Evolutionary conservation across 164 flowering plant genomes (phyloP), one percentile per base, ranked within the genome.

Genomic region (Aristolochia californica): DNA sequence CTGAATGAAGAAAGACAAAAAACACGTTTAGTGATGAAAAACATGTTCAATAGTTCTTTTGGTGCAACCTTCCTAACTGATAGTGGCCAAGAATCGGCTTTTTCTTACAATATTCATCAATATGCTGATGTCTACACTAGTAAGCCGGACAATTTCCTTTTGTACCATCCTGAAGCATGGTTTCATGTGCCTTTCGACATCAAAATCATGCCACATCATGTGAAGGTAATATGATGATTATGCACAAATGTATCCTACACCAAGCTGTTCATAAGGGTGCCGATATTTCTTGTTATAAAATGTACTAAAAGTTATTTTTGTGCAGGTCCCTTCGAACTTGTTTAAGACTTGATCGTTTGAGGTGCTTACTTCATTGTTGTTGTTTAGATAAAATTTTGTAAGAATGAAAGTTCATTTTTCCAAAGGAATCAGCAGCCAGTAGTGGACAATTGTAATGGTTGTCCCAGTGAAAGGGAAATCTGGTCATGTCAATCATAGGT

Each of bases 91-190:
- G 99, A 93, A 76, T 93, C 96, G 48, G 85, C 96, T 57, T 93
- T 93, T 73, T 83, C 97, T 1, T 89, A 85, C 78, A 79, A 85
- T 64, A 93, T 89, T 57, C 98, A 93, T 73, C 95, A 78, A 55
- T 93, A 87, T 69, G 97, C 98, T 48, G 96, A 93, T 77, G 94
- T 89, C 2, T 93, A 93, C 63, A 93, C 97, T 61, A 89, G 97
- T 68, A 89, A 89, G 70, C 91, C 91, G 18, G 96, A 84, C 68
- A 93, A 89, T 70, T 87, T 93, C 63, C 57, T 89, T 74, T 66
- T 78, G 50, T 76, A 87, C 72, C 77, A 79, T 51, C 80, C 88
- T 7, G 94, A 89, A 62, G 91, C 96, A 48, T 93, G 97, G 98
- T 82, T 93, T 71, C 89, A 87, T 77, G 91, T 68, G 28, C 99